phyloP scores from a whole-genome alignment of 2,329 filamentous ascomycete species.

The Fusarium anguioides region DNA sequence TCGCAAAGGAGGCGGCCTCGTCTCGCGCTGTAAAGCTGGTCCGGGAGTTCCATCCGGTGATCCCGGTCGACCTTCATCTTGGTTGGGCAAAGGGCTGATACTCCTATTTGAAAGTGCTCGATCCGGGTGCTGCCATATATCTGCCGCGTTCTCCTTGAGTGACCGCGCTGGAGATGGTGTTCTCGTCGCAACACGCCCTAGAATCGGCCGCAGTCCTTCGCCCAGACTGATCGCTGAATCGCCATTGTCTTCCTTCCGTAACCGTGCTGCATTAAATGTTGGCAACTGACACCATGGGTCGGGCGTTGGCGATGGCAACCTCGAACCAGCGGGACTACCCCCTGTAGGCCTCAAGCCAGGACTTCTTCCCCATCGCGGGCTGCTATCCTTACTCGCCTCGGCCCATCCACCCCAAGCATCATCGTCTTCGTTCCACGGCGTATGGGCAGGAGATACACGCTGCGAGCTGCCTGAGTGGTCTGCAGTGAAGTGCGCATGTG shows the following conservation, averaged over 20 bases:
- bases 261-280: constrained; percentile 26
- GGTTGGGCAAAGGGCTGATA: constrained; percentile 17
- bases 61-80: constrained; percentile 23
- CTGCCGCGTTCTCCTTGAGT: constrained; percentile 30
- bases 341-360: constrained; percentile 47
- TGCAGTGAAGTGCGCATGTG: constrained; percentile 47
- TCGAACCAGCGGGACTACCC: constrained; percentile 41
- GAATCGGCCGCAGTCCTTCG: constrained; percentile 33
- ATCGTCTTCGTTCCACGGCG: constrained; percentile 51
- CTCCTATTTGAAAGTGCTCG: constrained; percentile 16
- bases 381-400: constrained; percentile 43
- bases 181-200: constrained; percentile 18
- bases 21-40: constrained; percentile 27
- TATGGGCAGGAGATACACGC: constrained; percentile 37
- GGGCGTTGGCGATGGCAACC: constrained; percentile 45
- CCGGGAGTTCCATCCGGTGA: constrained; percentile 36
- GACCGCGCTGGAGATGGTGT: constrained; percentile 21
- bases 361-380: constrained; percentile 49
- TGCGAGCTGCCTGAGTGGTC: constrained; percentile 42
- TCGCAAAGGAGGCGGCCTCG: constrained; percentile 21
- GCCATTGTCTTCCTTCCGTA: constrained; percentile 34
- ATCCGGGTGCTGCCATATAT: constrained; percentile 34
- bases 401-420: constrained; percentile 53
- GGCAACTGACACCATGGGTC: constrained; percentile 44
- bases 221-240: constrained; percentile 49